Conservation (phyloP, 805 yeast species). For the Pichia ethanolica region DNA sequence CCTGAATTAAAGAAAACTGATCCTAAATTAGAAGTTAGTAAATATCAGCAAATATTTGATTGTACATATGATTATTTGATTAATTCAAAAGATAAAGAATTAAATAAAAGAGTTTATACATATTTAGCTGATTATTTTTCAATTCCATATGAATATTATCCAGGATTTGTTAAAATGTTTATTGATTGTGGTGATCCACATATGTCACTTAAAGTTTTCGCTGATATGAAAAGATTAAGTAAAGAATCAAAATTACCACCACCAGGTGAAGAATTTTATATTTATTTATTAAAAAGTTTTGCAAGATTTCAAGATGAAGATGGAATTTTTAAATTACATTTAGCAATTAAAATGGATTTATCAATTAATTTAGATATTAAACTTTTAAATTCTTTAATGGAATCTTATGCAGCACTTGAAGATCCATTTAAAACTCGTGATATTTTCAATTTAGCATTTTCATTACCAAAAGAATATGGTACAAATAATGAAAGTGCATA, state of each 20-base stretch:
- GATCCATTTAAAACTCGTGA: slow-evolving; percentile 51
- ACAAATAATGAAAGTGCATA: slow-evolving; percentile 57
- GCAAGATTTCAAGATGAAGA: slow-evolving; percentile 52
- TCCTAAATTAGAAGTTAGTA: slow-evolving; percentile 14
- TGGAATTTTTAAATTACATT: slow-evolving; percentile 60
- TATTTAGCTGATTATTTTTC: slow-evolving; percentile 47
- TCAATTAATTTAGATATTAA: slow-evolving; percentile 46
- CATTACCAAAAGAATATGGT: slow-evolving; percentile 44
- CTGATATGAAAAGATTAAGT: slow-evolving; percentile 48
- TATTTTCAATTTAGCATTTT: slow-evolving; percentile 49
- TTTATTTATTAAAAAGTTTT: slow-evolving; percentile 52
- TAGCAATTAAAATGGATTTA: slow-evolving; percentile 55
- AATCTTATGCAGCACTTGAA: slow-evolving; percentile 53
- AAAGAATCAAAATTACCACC: slow-evolving; percentile 46
- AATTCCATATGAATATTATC: slow-evolving; percentile 52
- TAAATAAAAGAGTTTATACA: slow-evolving; percentile 55
- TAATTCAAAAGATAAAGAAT: slow-evolving; percentile 14
- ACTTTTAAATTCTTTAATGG: slow-evolving; percentile 55
- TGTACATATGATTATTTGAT: slow-evolving; percentile 9
- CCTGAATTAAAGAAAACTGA: slow-evolving; percentile 30
- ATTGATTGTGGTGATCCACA: slow-evolving; percentile 48
- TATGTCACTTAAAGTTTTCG: slow-evolving; percentile 55
- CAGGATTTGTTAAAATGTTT: slow-evolving; percentile 52
- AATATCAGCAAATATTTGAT: slow-evolving; percentile 16
- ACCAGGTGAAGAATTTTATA: slow-evolving; percentile 50